A percentile compares a stretch with the other conserved stretches of the same genome.
These are phyloP conservation scores for Exophiala bonariae DNA, from an alignment of 2,329 filamentous ascomycete species.

Conservation along the genomic window DNA sequence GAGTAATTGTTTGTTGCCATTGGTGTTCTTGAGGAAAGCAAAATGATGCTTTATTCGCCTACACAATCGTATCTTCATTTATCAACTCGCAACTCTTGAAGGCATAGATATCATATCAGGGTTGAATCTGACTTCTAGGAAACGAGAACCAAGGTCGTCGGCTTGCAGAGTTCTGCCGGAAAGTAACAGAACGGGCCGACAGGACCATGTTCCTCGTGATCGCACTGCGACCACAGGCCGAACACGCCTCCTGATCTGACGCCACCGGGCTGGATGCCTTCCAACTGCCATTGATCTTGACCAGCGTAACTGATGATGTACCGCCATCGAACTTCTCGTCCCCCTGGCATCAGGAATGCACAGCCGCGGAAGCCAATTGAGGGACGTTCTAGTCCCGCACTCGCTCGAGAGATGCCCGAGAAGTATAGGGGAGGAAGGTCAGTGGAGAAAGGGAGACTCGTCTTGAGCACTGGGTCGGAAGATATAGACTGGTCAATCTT, in stretches of 20 bases:
- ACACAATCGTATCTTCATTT: no score
- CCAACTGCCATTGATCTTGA: slow-evolving; percentile 29
- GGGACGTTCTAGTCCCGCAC: slow-evolving; percentile 11
- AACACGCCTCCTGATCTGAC: slow-evolving; percentile 26
- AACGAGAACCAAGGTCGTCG: slow-evolving; percentile 20
- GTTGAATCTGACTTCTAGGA: no score
- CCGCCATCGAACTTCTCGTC: slow-evolving; percentile 27
- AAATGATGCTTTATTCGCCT: no score
- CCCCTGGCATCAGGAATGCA: slow-evolving; percentile 21
- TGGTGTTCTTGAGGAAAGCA: no score
- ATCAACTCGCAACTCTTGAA: no score
- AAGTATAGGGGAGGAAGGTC: slow-evolving; percentile 26
- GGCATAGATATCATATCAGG: no score
- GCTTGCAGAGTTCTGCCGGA: slow-evolving; percentile 25
- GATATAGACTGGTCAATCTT: slow-evolving; percentile 21
- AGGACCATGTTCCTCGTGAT: slow-evolving; percentile 23
- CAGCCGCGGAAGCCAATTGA: slow-evolving; percentile 21
- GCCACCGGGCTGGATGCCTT: slow-evolving; percentile 29
- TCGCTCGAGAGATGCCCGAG: slow-evolving; percentile 24
- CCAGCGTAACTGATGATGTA: slow-evolving; percentile 28
- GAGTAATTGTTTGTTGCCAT: no score
- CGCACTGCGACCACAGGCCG: slow-evolving; percentile 26
- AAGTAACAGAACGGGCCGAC: slow-evolving; percentile 28
- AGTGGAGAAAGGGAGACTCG: slow-evolving; percentile 20
- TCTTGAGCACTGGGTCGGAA: slow-evolving; percentile 18